Evolutionary conservation across 1,139 yeast species (phyloP).

Genomic region (Cylindricascospora bacillispora): DNA sequence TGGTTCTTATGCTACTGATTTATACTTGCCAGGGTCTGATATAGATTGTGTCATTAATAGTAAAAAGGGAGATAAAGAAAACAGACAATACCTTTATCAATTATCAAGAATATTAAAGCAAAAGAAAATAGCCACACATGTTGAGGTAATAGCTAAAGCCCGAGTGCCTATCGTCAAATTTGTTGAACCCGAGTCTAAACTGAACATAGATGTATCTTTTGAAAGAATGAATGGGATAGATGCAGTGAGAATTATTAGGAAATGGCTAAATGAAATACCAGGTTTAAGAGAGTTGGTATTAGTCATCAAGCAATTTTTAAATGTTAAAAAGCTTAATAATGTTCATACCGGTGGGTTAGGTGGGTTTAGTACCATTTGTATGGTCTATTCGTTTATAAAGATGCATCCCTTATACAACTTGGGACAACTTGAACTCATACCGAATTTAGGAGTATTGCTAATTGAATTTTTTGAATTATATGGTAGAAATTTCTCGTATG

Average conservation of each 20-base stretch:
- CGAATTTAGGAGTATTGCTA: constrained; percentile 75
- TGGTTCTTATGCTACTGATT: constrained; percentile 92
- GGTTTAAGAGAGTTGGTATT: constrained; percentile 79
- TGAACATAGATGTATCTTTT: constrained; percentile 84
- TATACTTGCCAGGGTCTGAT: constrained; percentile 92
- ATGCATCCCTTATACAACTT: constrained; percentile 72
- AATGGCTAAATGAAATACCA: constrained; percentile 63
- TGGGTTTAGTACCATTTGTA: constrained; percentile 82
- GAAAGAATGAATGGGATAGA: constrained; percentile 77
- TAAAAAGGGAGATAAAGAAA: constrained; percentile 49
- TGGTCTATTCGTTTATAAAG: constrained; percentile 69
- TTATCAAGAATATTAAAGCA: constrained; percentile 59
- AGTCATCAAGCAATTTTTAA: constrained; percentile 74
- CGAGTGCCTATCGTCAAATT: constrained; percentile 94
- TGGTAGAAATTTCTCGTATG: constrained; percentile 85
- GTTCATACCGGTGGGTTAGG: constrained; percentile 97
- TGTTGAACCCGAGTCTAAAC: constrained; percentile 56
- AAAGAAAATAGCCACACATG: constrained; percentile 50
- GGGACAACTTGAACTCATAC: constrained; percentile 49
- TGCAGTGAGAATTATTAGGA: constrained; percentile 69
- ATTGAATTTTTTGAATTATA: constrained; percentile 94
- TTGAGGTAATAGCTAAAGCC: constrained; percentile 84
- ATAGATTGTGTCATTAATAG: constrained; percentile 88
- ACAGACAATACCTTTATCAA: constrained; percentile 56
- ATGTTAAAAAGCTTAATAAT: constrained; percentile 68